Conservation (phyloP, 306 rosid genomes). For the Acacia melanoxylon region DNA sequence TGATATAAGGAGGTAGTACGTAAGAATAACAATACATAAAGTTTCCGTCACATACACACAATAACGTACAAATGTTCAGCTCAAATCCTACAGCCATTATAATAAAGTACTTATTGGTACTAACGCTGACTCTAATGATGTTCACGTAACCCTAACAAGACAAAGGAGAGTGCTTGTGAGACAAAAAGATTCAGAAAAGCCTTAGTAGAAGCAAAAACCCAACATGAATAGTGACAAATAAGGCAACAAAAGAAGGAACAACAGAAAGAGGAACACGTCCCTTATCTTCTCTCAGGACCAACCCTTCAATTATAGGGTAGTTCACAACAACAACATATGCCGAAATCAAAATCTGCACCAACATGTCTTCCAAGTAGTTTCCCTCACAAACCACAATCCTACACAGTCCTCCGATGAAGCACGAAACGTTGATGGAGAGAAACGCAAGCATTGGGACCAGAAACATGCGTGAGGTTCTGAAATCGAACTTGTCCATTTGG, state of each 20-base stretch:
- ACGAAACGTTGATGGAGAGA: constrained; percentile 43
- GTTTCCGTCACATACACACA: too few relatives aligned
- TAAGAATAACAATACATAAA: too few relatives aligned
- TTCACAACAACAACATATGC: constrained; percentile 28
- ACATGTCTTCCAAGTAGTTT: constrained; percentile 36
- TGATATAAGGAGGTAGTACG: too few relatives aligned
- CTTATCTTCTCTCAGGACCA: constrained; percentile 43
- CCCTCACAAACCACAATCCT: constrained; percentile 35
- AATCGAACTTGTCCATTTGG: constrained; percentile 55
- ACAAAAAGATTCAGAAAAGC: background rate
- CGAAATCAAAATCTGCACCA: constrained; percentile 37
- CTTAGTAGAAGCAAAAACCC: background rate
- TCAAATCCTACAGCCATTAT: background rate
- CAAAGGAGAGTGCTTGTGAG: background rate
- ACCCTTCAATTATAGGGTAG: constrained; percentile 50
- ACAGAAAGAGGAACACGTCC: constrained; percentile 35
- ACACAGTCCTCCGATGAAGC: constrained; percentile 46
- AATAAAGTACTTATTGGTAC: too few relatives aligned
- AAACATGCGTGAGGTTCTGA: constrained; percentile 51
- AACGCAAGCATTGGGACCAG: constrained; percentile 55
- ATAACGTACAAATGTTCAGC: background rate
- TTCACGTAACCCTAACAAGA: too few relatives aligned
- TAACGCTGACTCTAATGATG: too few relatives aligned
- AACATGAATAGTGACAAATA: constrained; percentile 16
- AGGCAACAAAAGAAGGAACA: constrained; percentile 22